Evolutionary conservation across 768 basidiomycete genomes (phyloP).

Genomic region (Suillus variegatus): DNA sequence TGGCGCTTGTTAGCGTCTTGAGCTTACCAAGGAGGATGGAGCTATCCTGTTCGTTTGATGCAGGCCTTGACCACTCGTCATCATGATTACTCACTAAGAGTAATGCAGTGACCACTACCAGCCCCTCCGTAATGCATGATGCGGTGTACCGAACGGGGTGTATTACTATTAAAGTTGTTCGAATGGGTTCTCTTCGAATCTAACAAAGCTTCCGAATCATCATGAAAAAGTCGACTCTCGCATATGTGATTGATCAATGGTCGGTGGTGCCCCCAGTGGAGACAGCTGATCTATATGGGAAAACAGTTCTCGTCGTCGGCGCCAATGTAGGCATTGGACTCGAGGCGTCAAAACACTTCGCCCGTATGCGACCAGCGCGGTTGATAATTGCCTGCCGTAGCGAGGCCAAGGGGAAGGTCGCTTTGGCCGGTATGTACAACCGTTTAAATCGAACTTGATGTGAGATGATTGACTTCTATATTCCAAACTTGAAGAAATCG

Average conservation of each 20-base stretch:
- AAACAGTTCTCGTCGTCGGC: slow-evolving; percentile 33
- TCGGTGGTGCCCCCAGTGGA: slow-evolving; percentile 18
- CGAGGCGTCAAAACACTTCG: slow-evolving; percentile 32
- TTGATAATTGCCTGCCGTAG: slow-evolving; percentile 32
- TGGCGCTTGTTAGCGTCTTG: no score
- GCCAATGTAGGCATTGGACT: slow-evolving; percentile 36
- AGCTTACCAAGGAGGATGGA: no score
- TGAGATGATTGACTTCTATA: background rate
- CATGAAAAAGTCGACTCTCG: slow-evolving; percentile 15
- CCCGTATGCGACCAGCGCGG: slow-evolving; percentile 30
- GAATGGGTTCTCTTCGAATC: background rate
- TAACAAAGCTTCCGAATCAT: background rate
- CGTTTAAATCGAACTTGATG: background rate
- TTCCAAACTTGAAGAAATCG: slow-evolving; percentile 20
- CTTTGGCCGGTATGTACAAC: slow-evolving; percentile 21
- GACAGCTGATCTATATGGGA: slow-evolving; percentile 26
- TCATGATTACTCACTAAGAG: no score
- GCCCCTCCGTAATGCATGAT: background rate
- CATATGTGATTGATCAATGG: slow-evolving; percentile 19
- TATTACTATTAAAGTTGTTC: background rate
- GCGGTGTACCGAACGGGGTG: no score
- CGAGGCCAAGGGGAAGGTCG: slow-evolving; percentile 22
- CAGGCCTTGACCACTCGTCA: no score
- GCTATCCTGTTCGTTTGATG: no score
- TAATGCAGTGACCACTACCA: no score